Evolutionary conservation across 192 early-diverging fungal species (phyloP), one percentile per base, ranked within the genome.

Genomic region (Linnemannia elongata): DNA sequence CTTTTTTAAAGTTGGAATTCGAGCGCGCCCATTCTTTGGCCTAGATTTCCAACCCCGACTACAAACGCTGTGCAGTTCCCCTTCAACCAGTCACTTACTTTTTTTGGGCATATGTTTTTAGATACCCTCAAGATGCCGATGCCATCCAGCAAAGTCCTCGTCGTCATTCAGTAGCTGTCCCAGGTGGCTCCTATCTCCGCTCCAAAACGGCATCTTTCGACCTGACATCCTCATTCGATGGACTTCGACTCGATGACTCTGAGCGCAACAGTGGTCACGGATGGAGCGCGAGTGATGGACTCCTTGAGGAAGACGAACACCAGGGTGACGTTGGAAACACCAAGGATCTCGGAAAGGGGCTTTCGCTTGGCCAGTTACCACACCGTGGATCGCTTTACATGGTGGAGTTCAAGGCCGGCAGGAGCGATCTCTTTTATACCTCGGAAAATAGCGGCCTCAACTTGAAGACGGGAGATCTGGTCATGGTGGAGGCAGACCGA

Each of bases 401-500:
- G 36, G 94, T 97, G 5, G 96, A 97, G 83, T 97, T 97, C 87
- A 97, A 97, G 82, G 94, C 96, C 44, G 96, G 96, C 15, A 92
- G 97, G 24, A 96, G 93, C 8, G 97, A 97, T 74, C 93, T 94
- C 55, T 97, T 96, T 89, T 96, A 94, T 85, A 88, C 95, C 17
- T 77, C 93, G 2, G 94, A 94, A 17, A 82, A 90, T 39, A 68
- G 81, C 44, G 88, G 79, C 10, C 72, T 89, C 22, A 69, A 83
- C 10, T 79, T 96, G 49, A 92, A 92, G 44, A 88, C 80, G 9
- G 96, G 95, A 30, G 95, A 96, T 75, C 79, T 96, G 12, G 96
- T 95, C 27, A 96, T 97, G 81, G 96, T 96, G 17, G 97, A 97
- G 80, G 97, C 95, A 22, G 97, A 97, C 83, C 93, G 97, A 69